These are phyloP conservation scores for Lachnellula occidentalis DNA, from an alignment of 2,329 filamentous ascomycete genomes.

Conservation along the genomic window DNA sequence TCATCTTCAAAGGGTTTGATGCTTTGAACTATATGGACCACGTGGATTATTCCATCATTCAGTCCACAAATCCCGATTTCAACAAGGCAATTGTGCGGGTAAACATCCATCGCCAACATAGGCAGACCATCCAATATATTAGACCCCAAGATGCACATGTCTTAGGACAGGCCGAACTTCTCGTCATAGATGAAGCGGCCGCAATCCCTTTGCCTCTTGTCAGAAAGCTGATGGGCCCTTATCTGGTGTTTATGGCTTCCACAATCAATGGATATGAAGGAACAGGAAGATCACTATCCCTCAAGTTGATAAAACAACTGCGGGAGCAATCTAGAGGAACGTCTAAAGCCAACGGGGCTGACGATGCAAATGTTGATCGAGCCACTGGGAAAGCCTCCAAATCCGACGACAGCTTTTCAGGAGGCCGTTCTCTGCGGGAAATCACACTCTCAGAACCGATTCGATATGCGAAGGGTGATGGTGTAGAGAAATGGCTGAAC, in stretches of 20 bases:
- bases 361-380: constrained; percentile 67
- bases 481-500: constrained; percentile 95
- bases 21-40: constrained; percentile 91
- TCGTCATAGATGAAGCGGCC: constrained; percentile 96
- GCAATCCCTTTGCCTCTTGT: constrained; percentile 93
- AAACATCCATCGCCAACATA: constrained; percentile 89
- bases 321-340: constrained; percentile 80
- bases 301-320: constrained; percentile 96
- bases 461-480: constrained; percentile 83
- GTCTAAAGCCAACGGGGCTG: constrained; percentile 44
- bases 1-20: constrained; percentile 97
- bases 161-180: constrained; percentile 85
- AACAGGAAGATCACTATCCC: constrained; percentile 85
- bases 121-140: constrained; percentile 98
- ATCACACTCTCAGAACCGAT: constrained; percentile 93
- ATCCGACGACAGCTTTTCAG: constrained; percentile 51
- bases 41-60: constrained; percentile 94
- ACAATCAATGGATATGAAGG: constrained; percentile 99
- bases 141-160: constrained; percentile 94
- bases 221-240: constrained; percentile 89
- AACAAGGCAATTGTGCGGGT: constrained; percentile 98
- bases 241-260: constrained; percentile 97
- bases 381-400: constrained; percentile 70
- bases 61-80: constrained; percentile 96
- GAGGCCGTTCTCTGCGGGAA: constrained; percentile 78